Evolutionary conservation across 345 rosid genomes (phyloP).

Genomic region (Pugionium dolabratum): DNA sequence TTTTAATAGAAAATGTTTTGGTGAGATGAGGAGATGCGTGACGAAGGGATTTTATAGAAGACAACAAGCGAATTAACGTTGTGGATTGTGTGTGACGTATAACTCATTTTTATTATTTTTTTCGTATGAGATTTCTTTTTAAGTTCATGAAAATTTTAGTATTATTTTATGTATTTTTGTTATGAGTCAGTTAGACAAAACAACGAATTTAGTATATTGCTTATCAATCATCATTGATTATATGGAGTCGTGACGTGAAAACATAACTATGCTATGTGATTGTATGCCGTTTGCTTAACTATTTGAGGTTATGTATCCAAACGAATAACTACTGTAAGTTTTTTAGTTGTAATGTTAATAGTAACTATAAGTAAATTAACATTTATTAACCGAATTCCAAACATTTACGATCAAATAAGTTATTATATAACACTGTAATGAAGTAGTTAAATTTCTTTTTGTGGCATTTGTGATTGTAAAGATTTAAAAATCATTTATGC

Average conservation of each 20-base stretch:
- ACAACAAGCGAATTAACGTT: slow-evolving; percentile 24
- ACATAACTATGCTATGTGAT: slow-evolving; percentile 13
- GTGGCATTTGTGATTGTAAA: background rate
- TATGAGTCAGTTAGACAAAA: background rate
- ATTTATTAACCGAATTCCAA: background rate
- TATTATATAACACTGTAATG: background rate
- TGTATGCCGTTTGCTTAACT: slow-evolving; percentile 3
- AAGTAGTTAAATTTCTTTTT: background rate
- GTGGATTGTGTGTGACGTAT: slow-evolving; percentile 38
- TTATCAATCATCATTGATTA: slow-evolving; percentile 15
- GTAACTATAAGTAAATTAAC: background rate
- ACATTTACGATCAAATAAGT: background rate
- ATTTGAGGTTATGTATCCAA: slow-evolving; percentile 9
- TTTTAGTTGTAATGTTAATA: too few relatives aligned
- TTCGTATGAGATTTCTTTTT: slow-evolving; percentile 19
- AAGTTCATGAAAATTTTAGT: background rate
- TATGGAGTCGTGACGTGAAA: slow-evolving; percentile 37
- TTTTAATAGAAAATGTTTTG: slow-evolving; percentile 28
- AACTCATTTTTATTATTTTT: slow-evolving; percentile 4
- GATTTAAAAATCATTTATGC: background rate
- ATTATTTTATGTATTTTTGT: background rate
- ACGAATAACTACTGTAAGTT: background rate
- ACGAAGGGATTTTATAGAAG: slow-evolving; percentile 37
- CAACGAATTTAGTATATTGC: background rate
- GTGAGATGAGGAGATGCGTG: slow-evolving; percentile 37